These are phyloP conservation scores for Coniosporium apollinis DNA, from an alignment of 495 filamentous ascomycete species.

Conservation along the genomic window DNA sequence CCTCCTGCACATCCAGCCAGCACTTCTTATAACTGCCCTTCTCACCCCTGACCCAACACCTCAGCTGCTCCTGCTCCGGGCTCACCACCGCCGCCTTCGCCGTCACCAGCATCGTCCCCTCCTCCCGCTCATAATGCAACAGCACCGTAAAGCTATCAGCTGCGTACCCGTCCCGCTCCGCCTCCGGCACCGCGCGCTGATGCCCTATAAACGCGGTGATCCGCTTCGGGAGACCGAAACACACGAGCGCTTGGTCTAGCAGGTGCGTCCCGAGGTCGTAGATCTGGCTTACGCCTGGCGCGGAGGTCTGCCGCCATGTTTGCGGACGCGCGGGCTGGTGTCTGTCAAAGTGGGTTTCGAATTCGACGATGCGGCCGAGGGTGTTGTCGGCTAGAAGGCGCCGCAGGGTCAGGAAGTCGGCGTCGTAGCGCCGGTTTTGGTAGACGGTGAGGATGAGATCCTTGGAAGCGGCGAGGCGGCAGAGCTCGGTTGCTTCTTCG, in stretches of 20 bases:
- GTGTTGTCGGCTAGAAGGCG: conserved; percentile 37
- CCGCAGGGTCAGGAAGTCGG: conserved; percentile 65
- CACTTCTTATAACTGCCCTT: conserved; percentile 65
- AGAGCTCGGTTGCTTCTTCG: conserved; percentile 53
- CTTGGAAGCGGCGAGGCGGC: conserved; percentile 43
- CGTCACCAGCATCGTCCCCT: conserved; percentile 38
- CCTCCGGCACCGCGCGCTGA: conserved; percentile 40
- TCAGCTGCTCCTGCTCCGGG: conserved; percentile 50
- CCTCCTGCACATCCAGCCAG: conserved; percentile 68
- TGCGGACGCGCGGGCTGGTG: conserved; percentile 31
- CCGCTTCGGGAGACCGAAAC: conserved; percentile 59
- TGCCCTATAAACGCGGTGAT: conserved; percentile 53
- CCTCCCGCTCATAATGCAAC: conserved; percentile 48
- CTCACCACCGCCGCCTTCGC: conserved; percentile 56
- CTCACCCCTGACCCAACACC: conserved; percentile 68
- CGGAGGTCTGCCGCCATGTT: conserved; percentile 55
- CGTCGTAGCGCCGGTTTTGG: conserved; percentile 77
- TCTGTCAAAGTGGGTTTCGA: conserved; percentile 75
- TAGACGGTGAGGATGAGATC: conserved; percentile 59
- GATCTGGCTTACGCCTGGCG: conserved; percentile 53
- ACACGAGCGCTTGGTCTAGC: conserved; percentile 59
- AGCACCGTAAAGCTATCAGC: conserved; percentile 56
- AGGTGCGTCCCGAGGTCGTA: conserved; percentile 79
- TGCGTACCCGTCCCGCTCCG: no score
- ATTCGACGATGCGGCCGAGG: conserved; percentile 58